Evolutionary conservation across 2,329 filamentous ascomycete genomes (phyloP), one percentile per base, ranked within the genome.

Genomic region (Huntiella omanensis): DNA sequence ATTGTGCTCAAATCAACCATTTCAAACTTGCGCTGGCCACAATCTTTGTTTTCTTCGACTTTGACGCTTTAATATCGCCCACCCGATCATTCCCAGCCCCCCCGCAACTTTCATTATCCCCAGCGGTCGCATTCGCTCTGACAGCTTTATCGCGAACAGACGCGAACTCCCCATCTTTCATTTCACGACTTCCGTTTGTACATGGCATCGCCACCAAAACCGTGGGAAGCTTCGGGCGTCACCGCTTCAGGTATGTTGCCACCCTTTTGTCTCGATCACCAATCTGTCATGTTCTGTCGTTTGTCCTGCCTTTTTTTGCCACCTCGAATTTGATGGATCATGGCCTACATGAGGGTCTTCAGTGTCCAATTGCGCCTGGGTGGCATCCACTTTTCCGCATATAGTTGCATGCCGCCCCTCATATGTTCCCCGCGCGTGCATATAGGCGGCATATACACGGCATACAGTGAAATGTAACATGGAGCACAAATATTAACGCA

Each of bases 141-240:
- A 28, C 22, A 10, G 8, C 22, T 28, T 28, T 28, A 28, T 28
- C 22, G 22, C 22, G 22, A 28, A 28, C 22, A 28, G 22, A 28
- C 22, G 22, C 22, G 22, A 28, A 28, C 22, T 28, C 11, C 43
- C 11, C 11, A 16, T 7, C 19, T 28, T 39, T 36, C 28, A n/a
- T 17, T 15, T n/a, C 15, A 12, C 35, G 8, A 28, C 22, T 10
- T 28, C 22, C 8, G 22, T 28, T 40, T 22, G 38, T 41, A 15
- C 42, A 77, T 77, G 70, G 73, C 73, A 52, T 95, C 88, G 62
- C 91, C 91, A 59, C 91, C 91, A 47, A 98, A 98, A 66, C 91
- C 91, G 40, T 98, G 91, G 91, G 91, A 98, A 66, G 75, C 80
- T 62, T 73, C 79, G 53, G 81, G 80, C 63, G 73, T 75, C 51